phyloP scores from a whole-genome alignment of 148 eudicot species.

The Silene conica region DNA sequence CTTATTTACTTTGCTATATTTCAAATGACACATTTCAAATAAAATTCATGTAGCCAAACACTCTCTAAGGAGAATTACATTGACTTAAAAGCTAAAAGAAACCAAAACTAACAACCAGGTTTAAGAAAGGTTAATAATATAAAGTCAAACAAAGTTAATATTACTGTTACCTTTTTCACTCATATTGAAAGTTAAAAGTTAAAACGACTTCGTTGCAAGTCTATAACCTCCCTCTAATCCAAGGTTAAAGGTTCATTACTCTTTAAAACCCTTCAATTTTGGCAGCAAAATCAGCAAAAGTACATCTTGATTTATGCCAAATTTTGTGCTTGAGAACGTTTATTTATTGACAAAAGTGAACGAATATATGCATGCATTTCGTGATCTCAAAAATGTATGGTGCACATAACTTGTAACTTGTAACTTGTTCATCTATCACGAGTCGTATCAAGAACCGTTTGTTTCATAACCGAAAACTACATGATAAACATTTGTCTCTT shows the following conservation, averaged over 20 bases:
- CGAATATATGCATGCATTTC: background rate
- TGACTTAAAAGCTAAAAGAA: conserved; percentile 22
- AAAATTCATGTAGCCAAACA: no score
- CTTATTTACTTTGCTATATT: no score
- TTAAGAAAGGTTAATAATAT: conserved; percentile 14
- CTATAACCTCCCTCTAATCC: background rate
- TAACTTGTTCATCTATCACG: background rate
- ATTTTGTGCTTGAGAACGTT: background rate
- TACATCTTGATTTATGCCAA: background rate
- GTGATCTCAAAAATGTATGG: background rate
- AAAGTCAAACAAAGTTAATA: conserved; percentile 11
- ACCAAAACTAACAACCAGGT: background rate
- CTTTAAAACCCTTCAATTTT: background rate
- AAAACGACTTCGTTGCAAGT: background rate
- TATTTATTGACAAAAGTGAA: background rate
- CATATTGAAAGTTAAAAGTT: background rate
- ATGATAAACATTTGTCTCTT: background rate
- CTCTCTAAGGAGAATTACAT: conserved; percentile 5
- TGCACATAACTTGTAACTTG: background rate
- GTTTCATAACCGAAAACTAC: background rate
- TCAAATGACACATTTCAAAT: no score
- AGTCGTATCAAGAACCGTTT: background rate
- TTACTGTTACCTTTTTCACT: conserved; percentile 1
- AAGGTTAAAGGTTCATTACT: background rate
- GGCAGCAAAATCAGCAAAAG: background rate